Evolutionary conservation across 2,329 filamentous ascomycete species (phyloP), one percentile per base, ranked within the genome.

Genomic region (Simplicillium sp.): DNA sequence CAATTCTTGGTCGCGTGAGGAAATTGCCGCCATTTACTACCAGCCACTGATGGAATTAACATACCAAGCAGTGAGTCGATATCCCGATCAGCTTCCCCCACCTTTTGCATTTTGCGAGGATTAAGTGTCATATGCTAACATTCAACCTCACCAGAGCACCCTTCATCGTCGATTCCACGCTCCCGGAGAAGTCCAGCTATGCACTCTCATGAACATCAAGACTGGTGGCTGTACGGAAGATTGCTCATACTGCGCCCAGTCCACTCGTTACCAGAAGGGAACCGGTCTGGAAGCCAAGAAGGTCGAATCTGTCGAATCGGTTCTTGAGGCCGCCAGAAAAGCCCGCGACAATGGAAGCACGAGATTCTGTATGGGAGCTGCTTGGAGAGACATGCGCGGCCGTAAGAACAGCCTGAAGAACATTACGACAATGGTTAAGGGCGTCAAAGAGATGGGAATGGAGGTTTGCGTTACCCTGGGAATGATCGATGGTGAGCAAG

Each of bases 151-250:
- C 20, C 49, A 92, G 87, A 80, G 77, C 49, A 75, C 73, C 29
- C 67, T 94, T 43, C 88, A 95, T 63, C 81, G 87, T 36, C 82
- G 83, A 52, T 94, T 94, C 68, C 88, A 94, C 65, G 76, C 85
- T 55, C 85, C 88, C 7, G 72, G 80, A 36, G 81, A 86, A 20
- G 86, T 95, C 47, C 88, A 95, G 63, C 83, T 94, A 64, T 95
- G 88, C 68, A 95, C 88, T 0, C 71, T 95, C 44, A 94, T 94
- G 85, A 94, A 94, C 70, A 95, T 95, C 70, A 95, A 95, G 60
- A 94, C 87, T 8, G 88, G 88, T 41, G 88, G 88, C 37, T 95
- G 88, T 65, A 87, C 79, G 51, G 88, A 94, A 61, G 88, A 95
- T 63, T 95, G 88, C 66, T 87, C 83, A 17, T 95, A 95, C 75